Conservation (phyloP, 805 yeast genomes). For the Candida alai region DNA sequence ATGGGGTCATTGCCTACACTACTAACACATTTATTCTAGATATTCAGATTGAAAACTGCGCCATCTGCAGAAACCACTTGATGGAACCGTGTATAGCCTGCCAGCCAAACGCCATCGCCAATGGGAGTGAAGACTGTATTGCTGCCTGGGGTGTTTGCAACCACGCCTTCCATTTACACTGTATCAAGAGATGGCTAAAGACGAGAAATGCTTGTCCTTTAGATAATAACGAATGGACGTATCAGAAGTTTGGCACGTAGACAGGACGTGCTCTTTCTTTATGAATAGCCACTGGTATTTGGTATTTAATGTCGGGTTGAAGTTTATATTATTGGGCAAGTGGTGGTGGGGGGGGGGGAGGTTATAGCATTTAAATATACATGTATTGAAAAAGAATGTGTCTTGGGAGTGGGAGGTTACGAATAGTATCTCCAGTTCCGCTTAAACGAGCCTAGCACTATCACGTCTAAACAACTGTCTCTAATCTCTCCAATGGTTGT, state of each 20-base stretch:
- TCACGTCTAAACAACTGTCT: conserved; percentile 44
- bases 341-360: too few species aligned
- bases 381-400: conserved; percentile 3
- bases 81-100: conserved; percentile 99
- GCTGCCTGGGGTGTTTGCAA: conserved; percentile 98
- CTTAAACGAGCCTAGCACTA: conserved; percentile 57
- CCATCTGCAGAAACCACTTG: conserved; percentile 94
- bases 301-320: too few species aligned
- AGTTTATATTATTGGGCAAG: too few species aligned
- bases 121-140: conserved; percentile 70
- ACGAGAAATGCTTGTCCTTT: conserved; percentile 96
- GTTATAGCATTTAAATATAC: conserved; percentile 1
- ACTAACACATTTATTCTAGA: conserved; percentile 33
- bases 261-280: too few species aligned
- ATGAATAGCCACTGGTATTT: too few species aligned
- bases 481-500: conserved; percentile 42
- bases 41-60: conserved; percentile 91
- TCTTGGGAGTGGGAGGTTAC: too few species aligned
- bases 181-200: conserved; percentile 92
- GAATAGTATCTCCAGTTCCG: conserved; percentile 38
- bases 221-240: conserved; percentile 87
- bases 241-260: conserved; percentile 64
- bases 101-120: conserved; percentile 63
- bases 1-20: neutral
- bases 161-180: conserved; percentile 98